Evolutionary conservation across 805 yeast genomes (phyloP).

Genomic region (Debaryomyces prosopidis): DNA sequence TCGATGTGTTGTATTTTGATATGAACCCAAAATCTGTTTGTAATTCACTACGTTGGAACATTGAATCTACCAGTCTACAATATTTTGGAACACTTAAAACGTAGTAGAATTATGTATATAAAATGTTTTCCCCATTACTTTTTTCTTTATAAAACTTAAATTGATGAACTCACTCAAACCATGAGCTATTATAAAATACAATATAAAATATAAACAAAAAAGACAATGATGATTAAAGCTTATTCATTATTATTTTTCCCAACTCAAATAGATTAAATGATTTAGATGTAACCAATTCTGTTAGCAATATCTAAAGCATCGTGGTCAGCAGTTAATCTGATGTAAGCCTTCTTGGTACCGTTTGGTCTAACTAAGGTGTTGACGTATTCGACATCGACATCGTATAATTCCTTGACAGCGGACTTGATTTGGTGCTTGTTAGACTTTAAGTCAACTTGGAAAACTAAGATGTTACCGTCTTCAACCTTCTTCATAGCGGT

Average conservation of each 20-base stretch:
- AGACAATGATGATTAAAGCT: neutral
- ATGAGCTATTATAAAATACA: neutral
- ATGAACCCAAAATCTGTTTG: too few relatives aligned
- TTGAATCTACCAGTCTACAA: too few relatives aligned
- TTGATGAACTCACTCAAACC: neutral
- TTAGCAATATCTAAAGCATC: slow-evolving; percentile 99
- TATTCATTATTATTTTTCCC: neutral
- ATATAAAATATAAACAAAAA: neutral
- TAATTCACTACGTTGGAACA: too few relatives aligned
- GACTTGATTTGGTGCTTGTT: slow-evolving; percentile 98
- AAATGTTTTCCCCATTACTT: neutral
- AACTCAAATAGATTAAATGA: slow-evolving; percentile 1
- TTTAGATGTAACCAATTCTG: slow-evolving; percentile 98
- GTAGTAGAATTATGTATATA: neutral
- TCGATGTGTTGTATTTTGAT: too few relatives aligned
- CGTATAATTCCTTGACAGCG: slow-evolving; percentile 97
- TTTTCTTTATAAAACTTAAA: neutral
- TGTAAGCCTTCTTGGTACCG: slow-evolving; percentile 99
- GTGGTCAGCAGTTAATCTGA: slow-evolving; percentile 97
- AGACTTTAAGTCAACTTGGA: slow-evolving; percentile 95
- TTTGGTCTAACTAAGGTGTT: slow-evolving; percentile 98
- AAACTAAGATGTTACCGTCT: slow-evolving; percentile 98
- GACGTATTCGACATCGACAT: slow-evolving; percentile 89
- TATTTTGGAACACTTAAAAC: neutral
- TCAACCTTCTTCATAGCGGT: slow-evolving; percentile 99